phyloP scores from a whole-genome alignment of 179 eudicot genomes.

The Silene vulgaris region DNA sequence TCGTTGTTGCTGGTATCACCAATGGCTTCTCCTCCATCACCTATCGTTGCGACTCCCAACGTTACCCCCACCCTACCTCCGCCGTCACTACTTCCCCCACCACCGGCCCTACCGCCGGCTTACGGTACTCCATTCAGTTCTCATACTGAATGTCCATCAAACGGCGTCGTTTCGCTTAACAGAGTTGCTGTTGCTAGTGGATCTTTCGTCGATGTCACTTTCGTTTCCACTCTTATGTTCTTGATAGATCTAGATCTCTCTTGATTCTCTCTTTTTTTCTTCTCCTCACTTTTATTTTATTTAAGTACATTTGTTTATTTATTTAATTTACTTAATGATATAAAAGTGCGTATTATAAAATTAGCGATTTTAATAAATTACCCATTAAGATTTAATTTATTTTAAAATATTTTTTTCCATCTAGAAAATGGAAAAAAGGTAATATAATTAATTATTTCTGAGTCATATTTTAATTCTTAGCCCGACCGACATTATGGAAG shows the following conservation, averaged over 20 bases:
- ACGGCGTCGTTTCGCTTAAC: neutral
- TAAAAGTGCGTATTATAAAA: too few relatives aligned
- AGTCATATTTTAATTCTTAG: too few relatives aligned
- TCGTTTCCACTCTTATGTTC: slow-evolving; percentile 11
- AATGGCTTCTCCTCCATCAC: neutral
- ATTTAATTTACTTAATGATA: neutral
- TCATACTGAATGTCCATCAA: neutral
- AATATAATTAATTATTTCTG: too few relatives aligned
- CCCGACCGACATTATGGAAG: too few relatives aligned
- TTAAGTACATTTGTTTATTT: slow-evolving; percentile 16
- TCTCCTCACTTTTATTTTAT: too few relatives aligned
- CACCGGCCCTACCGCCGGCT: neutral
- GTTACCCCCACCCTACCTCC: neutral
- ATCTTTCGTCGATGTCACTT: neutral
- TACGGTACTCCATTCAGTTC: neutral
- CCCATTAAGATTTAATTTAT: too few relatives aligned
- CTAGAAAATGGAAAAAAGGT: too few relatives aligned
- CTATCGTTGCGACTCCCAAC: neutral
- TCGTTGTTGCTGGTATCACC: too few relatives aligned
- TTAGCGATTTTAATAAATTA: too few relatives aligned
- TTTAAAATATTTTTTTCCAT: too few relatives aligned
- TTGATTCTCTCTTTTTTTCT: neutral
- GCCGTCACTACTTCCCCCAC: neutral
- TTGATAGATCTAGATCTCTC: neutral
- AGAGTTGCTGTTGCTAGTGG: neutral